These are phyloP conservation scores for Haematococcus lacustris DNA, from an alignment of 139 green algal species.

Conservation along the genomic window DNA sequence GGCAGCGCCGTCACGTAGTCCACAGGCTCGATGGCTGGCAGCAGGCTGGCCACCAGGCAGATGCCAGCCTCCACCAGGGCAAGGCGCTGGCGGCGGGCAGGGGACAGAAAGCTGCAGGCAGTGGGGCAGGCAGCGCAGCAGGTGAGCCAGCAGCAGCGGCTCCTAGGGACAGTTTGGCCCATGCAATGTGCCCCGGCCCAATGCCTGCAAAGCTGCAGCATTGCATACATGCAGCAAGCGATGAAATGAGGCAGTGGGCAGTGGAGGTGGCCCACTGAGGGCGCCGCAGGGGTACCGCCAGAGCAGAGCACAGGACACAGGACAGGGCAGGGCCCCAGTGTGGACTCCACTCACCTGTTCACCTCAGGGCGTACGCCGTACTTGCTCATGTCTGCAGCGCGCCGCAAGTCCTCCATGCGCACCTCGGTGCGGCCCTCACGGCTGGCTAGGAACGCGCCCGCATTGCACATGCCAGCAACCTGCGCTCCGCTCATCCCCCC, in stretches of 20 bases:
- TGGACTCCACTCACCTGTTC: constrained; percentile 13
- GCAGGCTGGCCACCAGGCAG: constrained; percentile 59
- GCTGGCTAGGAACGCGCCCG: constrained; percentile 62
- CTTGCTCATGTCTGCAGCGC: constrained; percentile 29
- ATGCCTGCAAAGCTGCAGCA: too few relatives aligned
- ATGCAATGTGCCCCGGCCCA: too few relatives aligned
- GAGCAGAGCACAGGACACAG: too few relatives aligned
- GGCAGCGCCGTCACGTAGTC: constrained; percentile 67
- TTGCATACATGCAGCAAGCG: too few relatives aligned
- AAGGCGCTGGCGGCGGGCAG: constrained; percentile 38
- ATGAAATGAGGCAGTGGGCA: too few relatives aligned
- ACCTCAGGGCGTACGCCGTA: constrained; percentile 24
- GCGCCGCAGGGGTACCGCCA: too few relatives aligned
- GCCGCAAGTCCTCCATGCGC: constrained; percentile 16
- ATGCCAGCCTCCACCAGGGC: constrained; percentile 71
- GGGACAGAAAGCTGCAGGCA: constrained; percentile 32
- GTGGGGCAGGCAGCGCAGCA: background rate
- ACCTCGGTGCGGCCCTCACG: constrained; percentile 49
- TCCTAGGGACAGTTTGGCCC: too few relatives aligned
- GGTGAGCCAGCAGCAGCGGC: too few relatives aligned
- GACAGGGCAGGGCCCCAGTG: too few relatives aligned
- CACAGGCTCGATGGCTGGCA: constrained; percentile 83
- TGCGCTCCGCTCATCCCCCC: constrained; percentile 47
- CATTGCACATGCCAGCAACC: constrained; percentile 68
- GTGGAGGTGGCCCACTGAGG: too few relatives aligned